phyloP scores from a whole-genome alignment of 306 rosid genomes.

The Dryas octopetala region DNA sequence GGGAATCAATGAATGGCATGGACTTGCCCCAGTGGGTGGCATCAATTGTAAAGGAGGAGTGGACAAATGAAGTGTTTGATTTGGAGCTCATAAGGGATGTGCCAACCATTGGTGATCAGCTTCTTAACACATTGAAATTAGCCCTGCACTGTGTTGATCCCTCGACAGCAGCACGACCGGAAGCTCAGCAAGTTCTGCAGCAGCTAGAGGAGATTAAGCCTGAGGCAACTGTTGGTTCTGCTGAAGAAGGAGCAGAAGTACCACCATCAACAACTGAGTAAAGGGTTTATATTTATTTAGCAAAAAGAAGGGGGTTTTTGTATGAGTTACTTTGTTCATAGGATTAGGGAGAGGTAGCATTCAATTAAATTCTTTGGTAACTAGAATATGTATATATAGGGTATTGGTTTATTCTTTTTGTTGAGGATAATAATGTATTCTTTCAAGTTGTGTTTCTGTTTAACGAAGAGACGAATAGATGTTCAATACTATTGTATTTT shows the following conservation, averaged over 20 bases:
- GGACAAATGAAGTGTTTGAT: constrained; percentile 91
- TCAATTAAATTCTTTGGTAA: constrained; percentile 32
- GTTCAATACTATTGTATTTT: background rate
- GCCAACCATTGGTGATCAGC: constrained; percentile 58
- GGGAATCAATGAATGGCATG: constrained; percentile 73
- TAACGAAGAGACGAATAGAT: constrained; percentile 8
- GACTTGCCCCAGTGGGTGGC: constrained; percentile 96
- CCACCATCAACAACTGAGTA: constrained; percentile 35
- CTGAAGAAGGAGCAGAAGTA: constrained; percentile 41
- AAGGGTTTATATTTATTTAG: background rate
- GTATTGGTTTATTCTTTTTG: constrained; percentile 22
- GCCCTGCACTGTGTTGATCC: constrained; percentile 93
- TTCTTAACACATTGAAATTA: constrained; percentile 77
- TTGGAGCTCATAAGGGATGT: constrained; percentile 82
- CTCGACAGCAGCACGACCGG: constrained; percentile 75
- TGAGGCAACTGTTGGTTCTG: constrained; percentile 48
- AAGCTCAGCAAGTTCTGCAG: constrained; percentile 69
- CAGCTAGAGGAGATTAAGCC: constrained; percentile 74
- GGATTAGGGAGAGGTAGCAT: constrained; percentile 1
- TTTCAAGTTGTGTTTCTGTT: constrained; percentile 29
- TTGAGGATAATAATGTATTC: constrained; percentile 30
- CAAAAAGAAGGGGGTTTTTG: background rate
- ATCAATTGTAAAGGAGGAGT: constrained; percentile 80
- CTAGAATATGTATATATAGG: constrained; percentile 36
- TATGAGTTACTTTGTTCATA: background rate